phyloP scores from a whole-genome alignment of 108 stramenopile genomes.

The Mayamaea pseudoterrestris region DNA sequence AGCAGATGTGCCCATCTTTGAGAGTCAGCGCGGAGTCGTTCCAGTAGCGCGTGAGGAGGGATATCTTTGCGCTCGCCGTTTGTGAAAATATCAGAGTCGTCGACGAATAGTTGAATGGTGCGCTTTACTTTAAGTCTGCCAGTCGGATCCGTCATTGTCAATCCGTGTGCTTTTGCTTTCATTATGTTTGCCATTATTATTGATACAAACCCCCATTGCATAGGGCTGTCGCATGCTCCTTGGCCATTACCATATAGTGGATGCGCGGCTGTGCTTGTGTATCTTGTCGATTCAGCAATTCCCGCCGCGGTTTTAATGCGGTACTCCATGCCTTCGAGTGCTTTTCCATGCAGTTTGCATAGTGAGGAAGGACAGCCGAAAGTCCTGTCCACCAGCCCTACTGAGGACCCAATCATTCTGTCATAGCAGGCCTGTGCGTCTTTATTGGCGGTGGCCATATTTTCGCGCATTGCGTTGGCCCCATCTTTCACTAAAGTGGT shows the following conservation, averaged over 20 bases:
- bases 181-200: no score
- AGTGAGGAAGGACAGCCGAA: not conserved
- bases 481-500: no score
- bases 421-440: slow-evolving; percentile 6
- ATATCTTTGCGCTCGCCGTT: not conserved
- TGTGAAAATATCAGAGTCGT: not conserved
- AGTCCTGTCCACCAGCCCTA: no score
- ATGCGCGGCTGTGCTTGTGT: no score
- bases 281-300: not conserved
- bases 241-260: not conserved
- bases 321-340: not conserved
- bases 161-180: not conserved
- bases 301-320: not conserved
- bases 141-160: not conserved
- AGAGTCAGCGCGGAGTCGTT: not conserved
- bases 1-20: slow-evolving; percentile 5
- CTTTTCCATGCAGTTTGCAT: not conserved
- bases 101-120: slow-evolving; percentile 1
- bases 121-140: not conserved
- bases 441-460: not conserved
- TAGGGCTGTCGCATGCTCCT: no score
- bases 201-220: no score
- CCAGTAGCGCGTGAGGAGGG: not conserved
- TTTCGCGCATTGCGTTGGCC: no score
- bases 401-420: slow-evolving; percentile 1